Evolutionary conservation across 176 grass and related monocot species (phyloP).

Genomic region (Bromus sterilis): DNA sequence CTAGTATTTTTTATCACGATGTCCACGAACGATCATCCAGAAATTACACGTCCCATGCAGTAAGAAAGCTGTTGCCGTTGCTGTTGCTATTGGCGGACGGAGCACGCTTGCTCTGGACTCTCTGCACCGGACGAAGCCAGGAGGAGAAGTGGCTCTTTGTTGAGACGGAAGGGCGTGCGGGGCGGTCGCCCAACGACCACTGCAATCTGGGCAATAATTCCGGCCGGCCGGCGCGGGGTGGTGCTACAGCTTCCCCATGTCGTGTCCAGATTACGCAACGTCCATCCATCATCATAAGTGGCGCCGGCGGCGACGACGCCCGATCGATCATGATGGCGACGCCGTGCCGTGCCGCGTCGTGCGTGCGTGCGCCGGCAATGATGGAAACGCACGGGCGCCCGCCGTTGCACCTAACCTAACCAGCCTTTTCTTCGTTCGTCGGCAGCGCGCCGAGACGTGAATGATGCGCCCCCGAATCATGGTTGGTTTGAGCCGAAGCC

Average conservation of each 20-base stretch:
- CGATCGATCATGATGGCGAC: background rate
- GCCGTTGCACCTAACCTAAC: background rate
- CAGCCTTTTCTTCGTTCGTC: background rate
- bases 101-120: background rate
- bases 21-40: too few species aligned
- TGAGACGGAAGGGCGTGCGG: background rate
- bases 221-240: background rate
- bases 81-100: background rate
- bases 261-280: background rate
- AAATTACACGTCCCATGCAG: background rate
- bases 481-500: background rate
- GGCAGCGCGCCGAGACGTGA: background rate
- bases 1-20: background rate
- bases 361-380: background rate
- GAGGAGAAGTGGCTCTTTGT: background rate
- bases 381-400: background rate
- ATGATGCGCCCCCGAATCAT: background rate
- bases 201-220: background rate
- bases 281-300: background rate
- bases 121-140: background rate
- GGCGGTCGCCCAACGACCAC: background rate
- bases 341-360: too few species aligned
- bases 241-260: background rate
- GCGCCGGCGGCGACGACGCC: background rate
- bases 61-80: background rate